Base-by-base conservation (phyloP, 1,139 yeast species). In the Geotrichum klebahnii region DNA sequence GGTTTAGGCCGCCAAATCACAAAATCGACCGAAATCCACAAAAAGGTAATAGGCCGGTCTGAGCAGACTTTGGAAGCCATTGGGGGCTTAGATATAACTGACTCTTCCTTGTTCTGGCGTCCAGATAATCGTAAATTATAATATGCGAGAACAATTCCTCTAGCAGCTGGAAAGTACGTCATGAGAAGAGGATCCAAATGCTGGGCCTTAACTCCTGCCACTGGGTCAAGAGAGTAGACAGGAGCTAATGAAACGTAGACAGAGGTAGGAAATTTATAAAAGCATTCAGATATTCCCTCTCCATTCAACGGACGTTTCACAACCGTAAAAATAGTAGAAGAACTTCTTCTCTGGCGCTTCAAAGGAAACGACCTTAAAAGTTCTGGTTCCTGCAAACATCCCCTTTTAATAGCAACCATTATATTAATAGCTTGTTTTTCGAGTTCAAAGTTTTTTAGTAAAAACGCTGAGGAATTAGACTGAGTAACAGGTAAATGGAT, bases 211-310 rank as follows among this genome's bases (percentile, higher is more conserved):
- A 90, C 76, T 31, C 97, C 98, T 53, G 79, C 79, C 31, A 82
- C 66, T 4, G 96, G 95, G 46, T 77, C 74, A 46, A 74, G 72
- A 43, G 82, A 65, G 67, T 81, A 85, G 54, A 80, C 72, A 49
- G 98, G 97, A 9, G 97, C 96, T 50, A 92, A 68, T 3, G 96
- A 87, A 3, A 89, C 81, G 63, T 89, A 88, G 66, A 92, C 67
- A 17, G 80, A 72, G 2, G 88, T 75, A 40, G 81, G 75, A 50
- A 83, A 78, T 39, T 69, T 72, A 59, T 80, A 81, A 70, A 85
- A 87, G 64, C 95, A 84, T 63, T 82, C 67, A 10, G 76, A 67
- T n/a, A 69, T 48, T 6, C 74, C 74, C 35, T 64, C 61, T 19
- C 52, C 53, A 47, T 61, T 62, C 17, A 63, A 50, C 9, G 71